Conservation (phyloP, 768 basidiomycete genomes). For the Macrocybe gigantea region DNA sequence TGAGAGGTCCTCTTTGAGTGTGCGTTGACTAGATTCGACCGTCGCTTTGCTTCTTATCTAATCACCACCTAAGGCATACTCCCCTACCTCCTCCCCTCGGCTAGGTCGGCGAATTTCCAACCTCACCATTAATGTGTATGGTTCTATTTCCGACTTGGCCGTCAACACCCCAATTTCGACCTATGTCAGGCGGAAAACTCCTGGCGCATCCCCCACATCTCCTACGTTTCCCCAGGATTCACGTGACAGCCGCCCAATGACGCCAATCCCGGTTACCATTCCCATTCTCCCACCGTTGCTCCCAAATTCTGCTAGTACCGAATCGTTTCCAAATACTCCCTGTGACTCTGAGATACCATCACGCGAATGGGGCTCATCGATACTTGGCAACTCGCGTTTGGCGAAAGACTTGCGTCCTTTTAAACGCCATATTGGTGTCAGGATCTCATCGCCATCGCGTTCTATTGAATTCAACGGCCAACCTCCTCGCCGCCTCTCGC, state of each 20-base stretch:
- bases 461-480: constrained; percentile 23
- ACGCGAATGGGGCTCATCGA: constrained; percentile 8
- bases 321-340: constrained; percentile 36
- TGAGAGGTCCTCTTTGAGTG: constrained; percentile 33
- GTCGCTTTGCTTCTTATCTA: too few species aligned
- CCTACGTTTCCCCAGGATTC: constrained; percentile 52
- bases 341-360: constrained; percentile 25
- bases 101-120: constrained; percentile 37
- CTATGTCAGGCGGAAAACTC: constrained; percentile 76
- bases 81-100: constrained; percentile 13
- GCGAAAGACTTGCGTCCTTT: constrained; percentile 15
- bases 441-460: constrained; percentile 37
- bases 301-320: constrained; percentile 36
- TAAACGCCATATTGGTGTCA: constrained; percentile 31
- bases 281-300: constrained; percentile 59
- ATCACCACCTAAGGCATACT: not conserved
- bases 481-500: constrained; percentile 23
- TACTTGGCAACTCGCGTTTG: constrained; percentile 6
- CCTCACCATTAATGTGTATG: constrained; percentile 42
- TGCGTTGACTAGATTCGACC: constrained; percentile 5
- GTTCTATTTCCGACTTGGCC: constrained; percentile 43
- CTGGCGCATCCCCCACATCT: constrained; percentile 65
- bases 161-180: constrained; percentile 75
- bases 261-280: constrained; percentile 49
- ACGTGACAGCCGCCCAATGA: constrained; percentile 29